Conservation (phyloP, 2,329 filamentous ascomycete species). For the Epichloe bromicola region DNA sequence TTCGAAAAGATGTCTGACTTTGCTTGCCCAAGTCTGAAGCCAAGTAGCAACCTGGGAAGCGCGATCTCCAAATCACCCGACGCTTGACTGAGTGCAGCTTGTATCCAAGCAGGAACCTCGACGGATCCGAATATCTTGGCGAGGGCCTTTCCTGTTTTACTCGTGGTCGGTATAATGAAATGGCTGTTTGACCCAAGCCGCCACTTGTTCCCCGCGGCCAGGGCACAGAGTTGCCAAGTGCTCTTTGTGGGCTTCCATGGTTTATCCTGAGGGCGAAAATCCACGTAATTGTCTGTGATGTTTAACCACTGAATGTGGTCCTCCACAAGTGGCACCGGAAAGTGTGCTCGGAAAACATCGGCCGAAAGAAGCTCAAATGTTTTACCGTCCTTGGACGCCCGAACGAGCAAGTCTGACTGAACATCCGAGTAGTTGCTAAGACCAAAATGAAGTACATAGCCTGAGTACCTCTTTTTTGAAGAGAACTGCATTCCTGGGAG, state of each 20-base stretch:
- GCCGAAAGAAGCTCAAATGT: constrained; percentile 21
- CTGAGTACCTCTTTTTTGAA: constrained; percentile 18
- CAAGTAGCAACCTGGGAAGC: constrained; percentile 32
- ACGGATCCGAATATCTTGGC: not conserved
- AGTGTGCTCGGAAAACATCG: constrained; percentile 10
- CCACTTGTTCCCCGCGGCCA: not conserved
- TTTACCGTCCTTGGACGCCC: constrained; percentile 7
- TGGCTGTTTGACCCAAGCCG: not conserved
- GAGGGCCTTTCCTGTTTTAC: not conserved
- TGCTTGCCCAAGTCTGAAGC: constrained; percentile 26
- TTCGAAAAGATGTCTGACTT: constrained; percentile 24
- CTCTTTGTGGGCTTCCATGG: constrained; percentile 14
- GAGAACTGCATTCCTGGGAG: constrained; percentile 25
- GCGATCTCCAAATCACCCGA: constrained; percentile 20
- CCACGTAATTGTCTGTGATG: constrained; percentile 12
- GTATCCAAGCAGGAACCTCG: not conserved
- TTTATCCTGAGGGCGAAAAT: constrained; percentile 17
- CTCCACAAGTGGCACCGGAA: constrained; percentile 26
- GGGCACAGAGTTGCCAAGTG: not conserved
- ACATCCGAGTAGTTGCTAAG: not conserved
- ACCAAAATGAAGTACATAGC: constrained; percentile 24
- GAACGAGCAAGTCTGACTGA: constrained; percentile 21
- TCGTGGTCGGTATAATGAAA: constrained; percentile 11
- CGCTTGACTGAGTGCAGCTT: not conserved
- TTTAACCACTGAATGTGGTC: constrained; percentile 35